Evolutionary conservation across 352 stramenopile species (phyloP).

Genomic region (Phytophthora colocasiae): DNA sequence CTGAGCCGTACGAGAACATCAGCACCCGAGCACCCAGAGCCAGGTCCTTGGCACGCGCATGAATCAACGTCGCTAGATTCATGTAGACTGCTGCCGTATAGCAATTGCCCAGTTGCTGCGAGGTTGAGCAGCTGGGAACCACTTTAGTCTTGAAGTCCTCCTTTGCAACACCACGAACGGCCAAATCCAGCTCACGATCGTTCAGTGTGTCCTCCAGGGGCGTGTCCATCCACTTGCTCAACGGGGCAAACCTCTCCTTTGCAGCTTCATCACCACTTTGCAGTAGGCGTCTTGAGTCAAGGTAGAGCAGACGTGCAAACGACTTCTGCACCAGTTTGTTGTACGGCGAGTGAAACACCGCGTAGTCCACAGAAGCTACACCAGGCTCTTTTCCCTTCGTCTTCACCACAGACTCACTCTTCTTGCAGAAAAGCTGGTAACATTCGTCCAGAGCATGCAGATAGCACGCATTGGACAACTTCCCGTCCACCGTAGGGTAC

Average conservation of each 20-base stretch:
- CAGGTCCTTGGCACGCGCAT: slow-evolving; percentile 54
- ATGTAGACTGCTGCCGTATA: slow-evolving; percentile 98
- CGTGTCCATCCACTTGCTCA: slow-evolving; percentile 76
- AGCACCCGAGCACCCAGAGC: slow-evolving; percentile 77
- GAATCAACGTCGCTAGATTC: slow-evolving; percentile 94
- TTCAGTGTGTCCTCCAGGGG: slow-evolving; percentile 93
- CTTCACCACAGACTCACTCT: slow-evolving; percentile 52
- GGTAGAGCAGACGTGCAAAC: slow-evolving; percentile 89
- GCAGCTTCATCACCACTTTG: slow-evolving; percentile 19
- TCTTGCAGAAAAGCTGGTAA: slow-evolving; percentile 92
- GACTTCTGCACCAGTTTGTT: slow-evolving; percentile 99
- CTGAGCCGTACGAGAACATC: slow-evolving; percentile 98
- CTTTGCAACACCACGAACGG: slow-evolving; percentile 81
- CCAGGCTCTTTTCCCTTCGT: slow-evolving; percentile 16
- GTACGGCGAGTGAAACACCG: slow-evolving; percentile 98
- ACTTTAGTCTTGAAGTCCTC: slow-evolving; percentile 84
- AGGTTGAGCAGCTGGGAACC: slow-evolving; percentile 84
- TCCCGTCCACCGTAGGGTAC: slow-evolving; percentile 97
- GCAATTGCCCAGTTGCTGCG: slow-evolving; percentile 95
- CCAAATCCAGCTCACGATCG: slow-evolving; percentile 92
- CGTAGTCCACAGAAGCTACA: slow-evolving; percentile 89
- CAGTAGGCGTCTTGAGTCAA: slow-evolving; percentile 56
- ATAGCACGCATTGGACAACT: slow-evolving; percentile 96
- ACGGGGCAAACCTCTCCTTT: slow-evolving; percentile 40
- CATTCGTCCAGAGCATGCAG: slow-evolving; percentile 95